Conservation (phyloP, 2,329 filamentous ascomycete species). For the Fonsecaea nubica region DNA sequence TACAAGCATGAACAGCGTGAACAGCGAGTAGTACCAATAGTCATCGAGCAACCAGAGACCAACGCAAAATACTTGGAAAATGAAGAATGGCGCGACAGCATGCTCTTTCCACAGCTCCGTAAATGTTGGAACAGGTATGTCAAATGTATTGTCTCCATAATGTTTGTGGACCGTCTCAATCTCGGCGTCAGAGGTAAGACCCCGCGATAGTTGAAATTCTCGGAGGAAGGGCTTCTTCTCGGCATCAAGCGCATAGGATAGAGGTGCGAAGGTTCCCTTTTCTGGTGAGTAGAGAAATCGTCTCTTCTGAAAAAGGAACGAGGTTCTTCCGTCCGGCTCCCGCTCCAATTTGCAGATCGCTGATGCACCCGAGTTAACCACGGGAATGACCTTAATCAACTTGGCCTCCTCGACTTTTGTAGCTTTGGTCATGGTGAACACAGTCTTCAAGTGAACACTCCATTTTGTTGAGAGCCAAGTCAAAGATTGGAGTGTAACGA, state of each 20-base stretch:
- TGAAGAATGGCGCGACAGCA: conserved; percentile 97
- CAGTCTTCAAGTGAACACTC: conserved; percentile 84
- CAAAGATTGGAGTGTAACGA: conserved; percentile 85
- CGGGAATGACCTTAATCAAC: conserved; percentile 90
- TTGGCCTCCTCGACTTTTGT: conserved; percentile 74
- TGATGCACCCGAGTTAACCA: conserved; percentile 84
- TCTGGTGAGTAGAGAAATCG: conserved; percentile 84
- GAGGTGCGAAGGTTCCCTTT: conserved; percentile 76
- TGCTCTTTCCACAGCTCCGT: conserved; percentile 97
- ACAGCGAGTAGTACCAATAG: conserved; percentile 99
- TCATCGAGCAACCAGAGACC: conserved; percentile 98
- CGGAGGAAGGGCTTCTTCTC: conserved; percentile 82
- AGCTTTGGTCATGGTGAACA: conserved; percentile 79
- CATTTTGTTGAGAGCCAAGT: conserved; percentile 97
- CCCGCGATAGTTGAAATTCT: conserved; percentile 79
- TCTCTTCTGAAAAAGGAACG: conserved; percentile 97
- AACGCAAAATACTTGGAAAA: conserved; percentile 98
- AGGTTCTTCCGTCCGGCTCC: conserved; percentile 76
- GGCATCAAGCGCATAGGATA: conserved; percentile 81
- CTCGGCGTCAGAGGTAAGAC: conserved; percentile 75
- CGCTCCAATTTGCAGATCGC: conserved; percentile 84
- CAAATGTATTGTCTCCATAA: conserved; percentile 95
- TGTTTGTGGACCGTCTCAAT: conserved; percentile 83
- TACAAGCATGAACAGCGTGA: conserved; percentile 98
- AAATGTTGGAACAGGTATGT: conserved; percentile 96